Percentiles rank a stretch among this genome's conserved stretches.
phyloP scores from a whole-genome alignment of 257 asterid genomes.

The Agastache rugosa region DNA sequence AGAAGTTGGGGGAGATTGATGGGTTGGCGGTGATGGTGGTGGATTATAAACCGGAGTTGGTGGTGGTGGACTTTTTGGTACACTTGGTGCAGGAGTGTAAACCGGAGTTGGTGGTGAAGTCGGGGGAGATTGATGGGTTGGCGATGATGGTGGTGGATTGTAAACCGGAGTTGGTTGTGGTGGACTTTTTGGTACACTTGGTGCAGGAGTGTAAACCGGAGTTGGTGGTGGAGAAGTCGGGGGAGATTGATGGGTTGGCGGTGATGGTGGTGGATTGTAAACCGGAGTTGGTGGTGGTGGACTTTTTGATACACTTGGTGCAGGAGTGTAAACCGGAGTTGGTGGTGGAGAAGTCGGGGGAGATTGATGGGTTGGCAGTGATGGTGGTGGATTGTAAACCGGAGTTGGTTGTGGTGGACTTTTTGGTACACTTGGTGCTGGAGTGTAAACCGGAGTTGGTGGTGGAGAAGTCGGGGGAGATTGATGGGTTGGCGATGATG shows the following conservation, averaged over 20 bases:
- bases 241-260: no score
- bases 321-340: not conserved
- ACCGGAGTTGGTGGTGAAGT: not conserved
- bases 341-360: constrained; percentile 11
- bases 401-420: constrained; percentile 19
- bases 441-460: no score
- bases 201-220: no score
- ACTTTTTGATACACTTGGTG: not conserved
- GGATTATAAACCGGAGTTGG: not conserved
- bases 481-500: no score
- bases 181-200: not conserved
- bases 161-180: constrained; percentile 5
- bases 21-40: not conserved
- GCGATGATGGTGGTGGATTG: not conserved
- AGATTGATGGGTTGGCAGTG: not conserved
- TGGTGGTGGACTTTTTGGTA: not conserved
- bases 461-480: no score
- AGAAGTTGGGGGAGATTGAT: no score
- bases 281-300: not conserved
- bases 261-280: not conserved
- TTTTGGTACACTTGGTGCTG: not conserved
- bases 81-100: constrained; percentile 11
- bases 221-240: no score
- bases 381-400: not conserved
- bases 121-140: not conserved